Evolutionary conservation across 805 yeast genomes (phyloP), one percentile per base, ranked within the genome.

Genomic region (Metschnikowia dekortorum): DNA sequence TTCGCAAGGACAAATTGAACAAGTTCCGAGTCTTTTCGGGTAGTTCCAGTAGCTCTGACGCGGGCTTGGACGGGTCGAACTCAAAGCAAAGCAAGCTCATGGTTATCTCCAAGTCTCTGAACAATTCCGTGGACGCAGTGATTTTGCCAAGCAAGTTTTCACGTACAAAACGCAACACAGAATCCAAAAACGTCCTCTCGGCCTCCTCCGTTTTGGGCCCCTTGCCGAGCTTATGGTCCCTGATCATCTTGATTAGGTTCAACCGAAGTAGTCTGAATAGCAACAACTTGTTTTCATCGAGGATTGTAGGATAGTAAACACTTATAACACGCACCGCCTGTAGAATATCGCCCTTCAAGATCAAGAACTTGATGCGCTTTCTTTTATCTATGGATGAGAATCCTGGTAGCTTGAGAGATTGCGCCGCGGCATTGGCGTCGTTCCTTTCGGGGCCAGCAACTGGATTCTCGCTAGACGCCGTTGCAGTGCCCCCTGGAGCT

Each of bases 221-320:
- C 22, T 29, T 30, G 32, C 30, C 44, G 6, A 62, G 47, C 42
- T 64, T 65, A 32, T 82, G 81, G n/a, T 62, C 62, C 36, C 92
- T 69, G 35, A 90, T 89, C 81, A 87, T 82, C 66, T 91, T 97
- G 35, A 89, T 83, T 55, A 91, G 71, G 59, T 85, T 85, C 55
- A 89, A 70, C 45, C 91, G 74, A 51, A 89, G 68, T 36, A 90
- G 69, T 60, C 84, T 80, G 69, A 89, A 89, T 65, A 89, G 89
- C 28, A 89, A 68, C 29, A 77, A 73, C 46, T 81, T 81, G 57
- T 84, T 80, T 36, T 75, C 71, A 56, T 86, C 92, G 36, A 87
- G 68, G 28, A 87, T 68, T 29, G 80, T 79, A 1, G 92, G 91
- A 61, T 81, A 84, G 39, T 76, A 63, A 47, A 78, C 75, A 57